phyloP scores from a whole-genome alignment of 1,284 basidiomycete species.

The Trametes hirsuta region DNA sequence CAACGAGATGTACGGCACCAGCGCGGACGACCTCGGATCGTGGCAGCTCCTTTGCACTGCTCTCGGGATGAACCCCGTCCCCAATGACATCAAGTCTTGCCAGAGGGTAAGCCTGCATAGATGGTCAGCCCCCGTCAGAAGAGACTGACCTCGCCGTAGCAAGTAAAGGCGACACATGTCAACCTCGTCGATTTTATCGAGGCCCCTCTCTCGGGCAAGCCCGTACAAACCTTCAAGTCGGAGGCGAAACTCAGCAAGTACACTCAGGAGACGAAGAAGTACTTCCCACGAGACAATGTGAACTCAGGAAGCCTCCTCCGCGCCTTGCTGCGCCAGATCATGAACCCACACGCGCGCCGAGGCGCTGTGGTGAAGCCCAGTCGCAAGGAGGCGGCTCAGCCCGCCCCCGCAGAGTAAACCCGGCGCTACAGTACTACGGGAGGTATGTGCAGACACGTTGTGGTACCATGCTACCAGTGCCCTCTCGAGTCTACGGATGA shows the following conservation, averaged over 20 bases:
- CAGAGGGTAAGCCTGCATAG: conserved; percentile 15
- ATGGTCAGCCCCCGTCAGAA: background rate
- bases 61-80: conserved; percentile 22
- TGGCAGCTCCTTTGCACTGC: conserved; percentile 39
- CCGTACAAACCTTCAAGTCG: conserved; percentile 31
- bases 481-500: too few species aligned
- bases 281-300: conserved; percentile 42
- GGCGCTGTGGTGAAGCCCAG: background rate
- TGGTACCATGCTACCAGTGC: too few species aligned
- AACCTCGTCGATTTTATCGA: conserved; percentile 44
- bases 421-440: background rate
- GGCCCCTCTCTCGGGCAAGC: background rate
- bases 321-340: conserved; percentile 18
- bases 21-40: conserved; percentile 33
- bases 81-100: conserved; percentile 10
- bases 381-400: background rate
- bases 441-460: too few species aligned
- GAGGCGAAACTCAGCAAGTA: conserved; percentile 38
- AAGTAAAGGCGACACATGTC: conserved; percentile 33
- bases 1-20: conserved; percentile 41
- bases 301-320: conserved; percentile 43
- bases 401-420: background rate
- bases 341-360: conserved; percentile 1
- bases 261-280: conserved; percentile 34
- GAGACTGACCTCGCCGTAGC: background rate